Percentiles rank a stretch among this genome's conserved stretches.
These are phyloP conservation scores for Grosmannia penicillata DNA, from an alignment of 2,329 filamentous ascomycete species.

Conservation along the genomic window DNA sequence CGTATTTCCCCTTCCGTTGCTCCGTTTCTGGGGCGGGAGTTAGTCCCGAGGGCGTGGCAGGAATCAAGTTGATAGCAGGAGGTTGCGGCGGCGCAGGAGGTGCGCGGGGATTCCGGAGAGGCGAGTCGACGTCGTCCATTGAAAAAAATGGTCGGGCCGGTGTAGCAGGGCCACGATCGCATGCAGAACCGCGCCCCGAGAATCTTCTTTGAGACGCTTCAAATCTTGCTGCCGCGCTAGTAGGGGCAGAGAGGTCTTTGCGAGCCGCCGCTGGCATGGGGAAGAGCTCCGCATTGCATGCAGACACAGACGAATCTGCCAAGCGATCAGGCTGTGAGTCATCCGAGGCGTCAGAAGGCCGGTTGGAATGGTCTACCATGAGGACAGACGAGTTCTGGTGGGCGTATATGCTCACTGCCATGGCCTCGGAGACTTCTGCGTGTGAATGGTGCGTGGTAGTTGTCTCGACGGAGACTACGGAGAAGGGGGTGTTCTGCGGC, in stretches of 20 bases:
- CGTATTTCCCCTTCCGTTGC: slow-evolving; percentile 37
- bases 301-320: not conserved
- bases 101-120: slow-evolving; percentile 45
- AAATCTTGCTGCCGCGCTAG: too few relatives aligned
- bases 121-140: slow-evolving; percentile 43
- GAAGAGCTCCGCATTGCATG: too few relatives aligned
- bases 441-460: slow-evolving; percentile 32
- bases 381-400: slow-evolving; percentile 51
- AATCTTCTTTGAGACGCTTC: too few relatives aligned
- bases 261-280: too few relatives aligned
- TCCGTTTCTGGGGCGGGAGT: slow-evolving; percentile 40
- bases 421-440: slow-evolving; percentile 46
- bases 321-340: slow-evolving; percentile 8
- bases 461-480: slow-evolving; percentile 45
- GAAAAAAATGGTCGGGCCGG: slow-evolving; percentile 34
- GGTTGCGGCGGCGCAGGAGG: slow-evolving; percentile 25
- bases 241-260: too few relatives aligned
- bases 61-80: slow-evolving; percentile 39
- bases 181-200: too few relatives aligned
- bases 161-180: slow-evolving; percentile 31
- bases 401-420: slow-evolving; percentile 45
- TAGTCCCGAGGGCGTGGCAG: slow-evolving; percentile 44
- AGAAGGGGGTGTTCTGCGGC: slow-evolving; percentile 47
- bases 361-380: slow-evolving; percentile 41
- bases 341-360: slow-evolving; percentile 30